phyloP scores from a whole-genome alignment of 805 yeast genomes.

The Teunomyces gatunensis region DNA sequence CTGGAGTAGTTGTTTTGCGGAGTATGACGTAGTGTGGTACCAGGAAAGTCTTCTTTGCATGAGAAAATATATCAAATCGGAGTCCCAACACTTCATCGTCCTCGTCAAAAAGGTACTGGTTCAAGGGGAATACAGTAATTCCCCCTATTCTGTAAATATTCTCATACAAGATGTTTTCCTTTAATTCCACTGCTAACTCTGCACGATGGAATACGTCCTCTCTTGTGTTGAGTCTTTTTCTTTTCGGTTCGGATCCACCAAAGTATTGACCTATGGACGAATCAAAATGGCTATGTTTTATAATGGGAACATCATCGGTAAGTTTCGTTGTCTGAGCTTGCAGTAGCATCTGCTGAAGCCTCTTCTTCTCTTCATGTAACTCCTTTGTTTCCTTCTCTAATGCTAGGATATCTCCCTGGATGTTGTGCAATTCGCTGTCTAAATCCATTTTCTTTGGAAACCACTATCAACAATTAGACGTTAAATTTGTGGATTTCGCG shows the following conservation, averaged over 20 bases:
- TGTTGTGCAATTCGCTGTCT: constrained; percentile 14
- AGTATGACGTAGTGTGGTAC: constrained; percentile 51
- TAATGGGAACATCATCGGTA: constrained; percentile 13
- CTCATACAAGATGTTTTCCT: constrained; percentile 41
- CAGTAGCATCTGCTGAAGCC: constrained; percentile 1
- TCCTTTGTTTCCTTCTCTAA: constrained; percentile 16
- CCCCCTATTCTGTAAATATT: constrained; percentile 50
- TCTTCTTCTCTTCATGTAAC: constrained; percentile 8
- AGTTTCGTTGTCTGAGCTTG: not conserved
- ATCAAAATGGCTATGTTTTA: constrained; percentile 30
- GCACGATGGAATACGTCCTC: constrained; percentile 1
- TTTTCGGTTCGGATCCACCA: not conserved
- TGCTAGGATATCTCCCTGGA: constrained; percentile 17
- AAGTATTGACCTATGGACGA: constrained; percentile 25
- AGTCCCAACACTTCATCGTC: constrained; percentile 42
- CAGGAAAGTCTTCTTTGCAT: constrained; percentile 19
- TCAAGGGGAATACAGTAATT: constrained; percentile 50
- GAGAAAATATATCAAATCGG: constrained; percentile 46
- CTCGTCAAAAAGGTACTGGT: constrained; percentile 27
- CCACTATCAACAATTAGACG: not conserved
- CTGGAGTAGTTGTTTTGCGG: constrained; percentile 4
- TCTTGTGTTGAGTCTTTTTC: not conserved
- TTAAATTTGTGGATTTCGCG: not conserved
- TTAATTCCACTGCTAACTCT: constrained; percentile 11
- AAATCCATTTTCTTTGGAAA: not conserved